Evolutionary conservation across 2,329 filamentous ascomycete genomes (phyloP), one percentile per base, ranked within the genome.

Genomic region (Fusarium pseudoanthophilum): DNA sequence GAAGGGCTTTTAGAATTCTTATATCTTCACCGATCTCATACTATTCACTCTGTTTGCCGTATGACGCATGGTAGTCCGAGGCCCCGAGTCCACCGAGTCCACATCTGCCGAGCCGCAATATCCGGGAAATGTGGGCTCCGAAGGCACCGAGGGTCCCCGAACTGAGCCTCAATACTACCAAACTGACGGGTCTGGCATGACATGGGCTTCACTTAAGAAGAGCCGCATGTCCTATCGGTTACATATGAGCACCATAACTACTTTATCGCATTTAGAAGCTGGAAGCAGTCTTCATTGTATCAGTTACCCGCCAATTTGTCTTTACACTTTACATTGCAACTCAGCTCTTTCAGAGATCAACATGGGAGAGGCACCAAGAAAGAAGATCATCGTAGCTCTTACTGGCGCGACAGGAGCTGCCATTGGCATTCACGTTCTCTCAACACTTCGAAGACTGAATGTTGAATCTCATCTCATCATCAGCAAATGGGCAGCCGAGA

Each of bases 331-430:
- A n/a, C 20, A 10, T 13, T 26, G 2, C 28, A 20, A 43, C 8
- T 36, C 24, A 11, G n/a, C 4, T 20, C 8, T 37, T 24, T 45
- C 32, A 60, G 5, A 14, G n/a, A 7, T 16, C 28, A 64, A 42
- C 2, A 66, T 64, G 59, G 48, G 30, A 57, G 49, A 66, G 16
- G 21, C 21, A 20, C 18, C 37, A 26, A 66, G 60, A 56, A 64
- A 64, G 8, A 75, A 79, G 14, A 85, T 87, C 56, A 80, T 87
- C 4, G 80, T 87, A 11, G 86, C 81, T 26, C 84, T 88, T 48
- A 87, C 86, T 4, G 86, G 86, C 7, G 86, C 86, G 2, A 87
- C 86, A 1, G 86, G 86, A 7, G 80, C 85, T 4, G 75, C 81
- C 5, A 78, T 84, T 11, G 85, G 81, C 2, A 84, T 87, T 62